phyloP scores from a whole-genome alignment of 306 rosid species.

The Rosa multiflora region DNA sequence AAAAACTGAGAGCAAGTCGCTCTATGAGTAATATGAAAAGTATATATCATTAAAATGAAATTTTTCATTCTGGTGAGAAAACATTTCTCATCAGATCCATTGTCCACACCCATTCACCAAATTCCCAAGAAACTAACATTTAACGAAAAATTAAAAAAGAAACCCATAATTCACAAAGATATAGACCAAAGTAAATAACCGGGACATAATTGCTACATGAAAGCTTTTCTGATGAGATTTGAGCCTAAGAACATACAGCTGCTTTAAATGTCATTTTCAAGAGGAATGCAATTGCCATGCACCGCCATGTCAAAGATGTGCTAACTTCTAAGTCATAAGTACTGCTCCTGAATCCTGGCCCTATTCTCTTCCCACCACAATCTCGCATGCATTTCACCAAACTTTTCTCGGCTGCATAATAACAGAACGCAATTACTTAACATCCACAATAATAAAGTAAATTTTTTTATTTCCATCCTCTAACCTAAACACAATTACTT shows the following conservation, averaged over 20 bases:
- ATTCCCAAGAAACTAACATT: constrained; percentile 31
- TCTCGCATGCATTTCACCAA: constrained; percentile 86
- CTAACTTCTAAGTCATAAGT: constrained; percentile 42
- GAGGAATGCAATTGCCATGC: not conserved
- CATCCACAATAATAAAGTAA: constrained; percentile 12
- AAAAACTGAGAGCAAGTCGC: not conserved
- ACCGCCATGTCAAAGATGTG: constrained; percentile 10
- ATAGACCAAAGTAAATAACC: constrained; percentile 20
- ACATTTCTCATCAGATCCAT: not conserved
- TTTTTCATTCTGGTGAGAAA: too few relatives aligned
- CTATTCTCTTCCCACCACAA: constrained; percentile 97
- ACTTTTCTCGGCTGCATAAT: constrained; percentile 73
- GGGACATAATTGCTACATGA: constrained; percentile 25
- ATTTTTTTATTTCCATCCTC: not conserved
- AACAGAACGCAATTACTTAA: not conserved
- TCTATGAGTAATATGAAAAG: constrained; percentile 15
- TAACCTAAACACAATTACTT: not conserved
- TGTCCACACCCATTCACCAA: constrained; percentile 30
- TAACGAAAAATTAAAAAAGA: constrained; percentile 17
- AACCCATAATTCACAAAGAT: constrained; percentile 40
- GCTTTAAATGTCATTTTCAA: constrained; percentile 1
- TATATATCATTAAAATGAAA: constrained; percentile 16
- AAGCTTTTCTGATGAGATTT: constrained; percentile 31
- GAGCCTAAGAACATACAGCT: constrained; percentile 7
- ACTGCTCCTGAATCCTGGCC: constrained; percentile 88